Evolutionary conservation across 495 filamentous ascomycete species (phyloP).

Genomic region (Rhypophila decipiens): DNA sequence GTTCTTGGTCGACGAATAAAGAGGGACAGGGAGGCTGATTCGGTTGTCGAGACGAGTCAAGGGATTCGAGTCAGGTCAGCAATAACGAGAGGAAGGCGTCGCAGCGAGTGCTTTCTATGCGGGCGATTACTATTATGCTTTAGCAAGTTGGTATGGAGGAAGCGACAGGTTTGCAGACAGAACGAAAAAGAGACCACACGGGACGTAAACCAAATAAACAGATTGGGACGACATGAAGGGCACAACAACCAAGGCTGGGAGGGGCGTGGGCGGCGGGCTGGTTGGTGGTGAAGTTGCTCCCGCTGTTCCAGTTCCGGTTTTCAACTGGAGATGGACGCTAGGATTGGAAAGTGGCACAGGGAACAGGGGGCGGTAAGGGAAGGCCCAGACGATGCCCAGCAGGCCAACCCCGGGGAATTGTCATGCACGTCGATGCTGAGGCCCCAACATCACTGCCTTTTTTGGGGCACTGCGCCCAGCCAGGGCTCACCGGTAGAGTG

Average conservation of each 20-base stretch:
- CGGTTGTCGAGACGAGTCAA: slow-evolving; percentile 2
- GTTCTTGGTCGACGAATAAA: background rate
- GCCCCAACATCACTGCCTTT: too few species aligned
- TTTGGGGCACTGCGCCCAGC: too few species aligned
- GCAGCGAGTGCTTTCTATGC: background rate
- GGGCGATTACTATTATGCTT: background rate
- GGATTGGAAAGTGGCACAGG: slow-evolving; percentile 6
- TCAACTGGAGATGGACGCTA: slow-evolving; percentile 2
- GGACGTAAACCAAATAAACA: background rate
- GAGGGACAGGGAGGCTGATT: slow-evolving; percentile 8
- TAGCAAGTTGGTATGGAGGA: background rate
- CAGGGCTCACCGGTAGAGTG: too few species aligned
- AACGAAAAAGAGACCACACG: background rate
- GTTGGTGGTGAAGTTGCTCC: slow-evolving; percentile 4
- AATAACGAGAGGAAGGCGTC: background rate
- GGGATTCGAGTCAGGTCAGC: slow-evolving; percentile 4
- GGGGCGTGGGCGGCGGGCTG: slow-evolving; percentile 8
- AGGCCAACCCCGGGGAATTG: background rate
- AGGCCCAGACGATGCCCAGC: too few species aligned
- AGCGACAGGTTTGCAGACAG: slow-evolving; percentile 1
- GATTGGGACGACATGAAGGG: slow-evolving; percentile 1
- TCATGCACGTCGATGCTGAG: too few species aligned
- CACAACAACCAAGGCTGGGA: background rate
- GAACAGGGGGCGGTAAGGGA: background rate
- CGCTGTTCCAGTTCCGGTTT: too few species aligned